phyloP scores from a whole-genome alignment of 805 yeast species.

The Maudiozyma bulderi region DNA sequence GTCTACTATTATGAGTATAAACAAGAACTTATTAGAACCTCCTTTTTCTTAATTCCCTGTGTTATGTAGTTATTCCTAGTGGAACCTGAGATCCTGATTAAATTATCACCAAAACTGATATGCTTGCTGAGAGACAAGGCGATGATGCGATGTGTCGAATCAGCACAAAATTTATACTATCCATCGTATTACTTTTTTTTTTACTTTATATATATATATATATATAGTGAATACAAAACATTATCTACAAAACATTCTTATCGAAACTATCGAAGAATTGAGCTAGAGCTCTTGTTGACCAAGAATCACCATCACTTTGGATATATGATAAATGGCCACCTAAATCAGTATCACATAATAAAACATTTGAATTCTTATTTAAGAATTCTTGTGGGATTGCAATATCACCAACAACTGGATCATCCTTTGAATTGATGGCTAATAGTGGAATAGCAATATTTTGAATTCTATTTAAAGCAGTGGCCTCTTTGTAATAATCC shows the following conservation, averaged over 20 bases:
- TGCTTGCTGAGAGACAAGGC: no score
- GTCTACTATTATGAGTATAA: neutral
- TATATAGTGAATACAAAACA: neutral
- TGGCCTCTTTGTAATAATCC: conserved; percentile 57
- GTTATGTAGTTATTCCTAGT: no score
- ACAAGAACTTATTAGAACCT: no score
- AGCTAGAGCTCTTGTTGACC: conserved; percentile 37
- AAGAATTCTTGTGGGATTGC: conserved; percentile 44
- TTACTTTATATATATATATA: neutral
- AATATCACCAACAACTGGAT: conserved; percentile 43
- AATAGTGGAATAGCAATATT: conserved; percentile 53
- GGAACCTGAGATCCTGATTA: no score
- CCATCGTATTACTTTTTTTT: neutral
- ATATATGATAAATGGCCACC: conserved; percentile 65
- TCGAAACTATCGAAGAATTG: conserved; percentile 33
- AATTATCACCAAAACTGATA: no score
- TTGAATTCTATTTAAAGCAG: conserved; percentile 49
- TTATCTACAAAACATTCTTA: neutral
- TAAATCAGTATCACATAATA: conserved; percentile 47
- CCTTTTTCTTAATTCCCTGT: no score
- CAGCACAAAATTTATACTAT: neutral
- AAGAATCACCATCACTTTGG: conserved; percentile 36
- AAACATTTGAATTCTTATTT: conserved; percentile 46
- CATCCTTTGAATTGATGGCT: conserved; percentile 52
- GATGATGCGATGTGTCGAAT: neutral